A percentile compares a stretch with the other conserved stretches of the same genome.
Evolutionary conservation across 495 filamentous ascomycete species (phyloP).

Genomic region (Annulohypoxylon moriforme): DNA sequence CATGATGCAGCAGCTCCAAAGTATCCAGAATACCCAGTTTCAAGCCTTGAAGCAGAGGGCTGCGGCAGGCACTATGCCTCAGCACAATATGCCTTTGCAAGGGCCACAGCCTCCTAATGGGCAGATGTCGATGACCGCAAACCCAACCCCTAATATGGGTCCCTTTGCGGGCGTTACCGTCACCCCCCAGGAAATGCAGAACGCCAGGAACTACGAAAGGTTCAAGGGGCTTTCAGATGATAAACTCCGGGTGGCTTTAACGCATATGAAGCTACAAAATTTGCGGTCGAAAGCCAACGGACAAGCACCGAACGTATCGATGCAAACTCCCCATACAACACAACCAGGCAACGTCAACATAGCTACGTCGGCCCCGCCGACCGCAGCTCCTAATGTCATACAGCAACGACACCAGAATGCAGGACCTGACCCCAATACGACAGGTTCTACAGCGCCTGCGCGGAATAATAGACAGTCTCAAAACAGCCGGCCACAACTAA

Average conservation of each 20-base stretch:
- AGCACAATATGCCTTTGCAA: conserved; percentile 38
- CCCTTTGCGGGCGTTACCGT: conserved; percentile 36
- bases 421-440: conserved; percentile 26
- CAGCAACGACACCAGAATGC: conserved; percentile 41
- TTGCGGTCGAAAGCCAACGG: conserved; percentile 47
- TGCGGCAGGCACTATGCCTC: conserved; percentile 36
- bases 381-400: conserved; percentile 14
- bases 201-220: conserved; percentile 53
- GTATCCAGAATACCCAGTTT: conserved; percentile 62
- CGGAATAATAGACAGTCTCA: conserved; percentile 45
- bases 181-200: conserved; percentile 58
- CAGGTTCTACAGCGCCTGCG: conserved; percentile 28
- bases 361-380: conserved; percentile 44
- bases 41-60: conserved; percentile 49
- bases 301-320: conserved; percentile 31
- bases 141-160: conserved; percentile 41
- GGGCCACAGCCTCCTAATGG: conserved; percentile 54
- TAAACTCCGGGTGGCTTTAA: conserved; percentile 56
- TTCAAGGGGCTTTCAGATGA: conserved; percentile 63
- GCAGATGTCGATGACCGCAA: conserved; percentile 39
- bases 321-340: conserved; percentile 39
- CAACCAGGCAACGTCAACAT: conserved; percentile 51
- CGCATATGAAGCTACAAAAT: conserved; percentile 46
- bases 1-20: conserved; percentile 28
- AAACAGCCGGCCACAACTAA: conserved; percentile 32